Percentiles rank a stretch among this genome's conserved stretches.
Evolutionary conservation across 177 flowering plant genomes (phyloP).

Genomic region (Vitis hybrid): DNA sequence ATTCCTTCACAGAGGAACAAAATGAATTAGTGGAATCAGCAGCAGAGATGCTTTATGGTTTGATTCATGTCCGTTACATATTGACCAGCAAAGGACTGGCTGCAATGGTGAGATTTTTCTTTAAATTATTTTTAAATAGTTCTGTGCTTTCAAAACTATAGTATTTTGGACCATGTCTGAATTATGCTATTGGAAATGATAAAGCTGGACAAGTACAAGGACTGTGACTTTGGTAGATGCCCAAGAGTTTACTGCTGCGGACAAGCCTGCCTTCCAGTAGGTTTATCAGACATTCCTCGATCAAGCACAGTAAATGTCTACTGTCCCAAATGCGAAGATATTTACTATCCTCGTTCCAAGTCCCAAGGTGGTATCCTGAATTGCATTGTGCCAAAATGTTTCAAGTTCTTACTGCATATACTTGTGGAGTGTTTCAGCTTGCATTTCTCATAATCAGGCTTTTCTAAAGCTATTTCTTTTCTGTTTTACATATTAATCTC

Average conservation of each 20-base stretch:
- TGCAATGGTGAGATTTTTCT: constrained; percentile 56
- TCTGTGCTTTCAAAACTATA: neutral
- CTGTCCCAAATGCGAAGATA: constrained; percentile 82
- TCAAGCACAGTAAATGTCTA: constrained; percentile 73
- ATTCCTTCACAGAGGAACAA: constrained; percentile 68
- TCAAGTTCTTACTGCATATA: neutral
- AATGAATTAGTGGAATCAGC: constrained; percentile 75
- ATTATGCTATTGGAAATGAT: constrained; percentile 13
- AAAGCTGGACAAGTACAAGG: constrained; percentile 80
- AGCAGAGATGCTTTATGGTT: constrained; percentile 78
- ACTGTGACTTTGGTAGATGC: constrained; percentile 76
- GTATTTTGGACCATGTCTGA: neutral
- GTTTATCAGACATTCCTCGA: constrained; percentile 75
- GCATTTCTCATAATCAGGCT: no score
- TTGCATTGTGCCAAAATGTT: neutral
- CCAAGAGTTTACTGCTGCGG: constrained; percentile 84
- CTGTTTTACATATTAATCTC: no score
- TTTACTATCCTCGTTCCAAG: constrained; percentile 71
- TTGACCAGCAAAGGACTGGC: constrained; percentile 76
- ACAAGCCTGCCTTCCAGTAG: constrained; percentile 83
- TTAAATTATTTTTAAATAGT: neutral
- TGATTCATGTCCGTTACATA: constrained; percentile 71
- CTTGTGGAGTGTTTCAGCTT: neutral
- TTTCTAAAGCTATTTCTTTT: no score
- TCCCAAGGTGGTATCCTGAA: constrained; percentile 77